These are phyloP conservation scores for Colletotrichum magnum DNA, from an alignment of 2,329 filamentous ascomycete genomes.

Conservation along the genomic window DNA sequence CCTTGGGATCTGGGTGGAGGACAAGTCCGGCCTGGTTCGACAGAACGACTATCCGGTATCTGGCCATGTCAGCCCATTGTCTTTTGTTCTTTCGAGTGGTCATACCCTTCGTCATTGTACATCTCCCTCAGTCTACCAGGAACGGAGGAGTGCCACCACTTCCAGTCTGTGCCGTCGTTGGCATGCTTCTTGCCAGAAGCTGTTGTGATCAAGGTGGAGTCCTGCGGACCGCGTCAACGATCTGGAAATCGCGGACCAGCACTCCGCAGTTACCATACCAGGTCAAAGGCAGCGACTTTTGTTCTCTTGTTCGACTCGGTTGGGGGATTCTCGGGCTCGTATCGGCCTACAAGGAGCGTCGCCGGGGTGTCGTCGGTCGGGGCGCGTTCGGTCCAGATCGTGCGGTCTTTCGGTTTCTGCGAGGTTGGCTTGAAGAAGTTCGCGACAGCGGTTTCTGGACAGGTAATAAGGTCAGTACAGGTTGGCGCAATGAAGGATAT, in stretches of 20 bases:
- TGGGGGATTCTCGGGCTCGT: constrained; percentile 62
- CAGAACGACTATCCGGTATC: constrained; percentile 83
- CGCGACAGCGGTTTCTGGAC: constrained; percentile 76
- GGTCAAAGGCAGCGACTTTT: constrained; percentile 81
- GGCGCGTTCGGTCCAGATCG: constrained; percentile 79
- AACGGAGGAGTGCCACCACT: constrained; percentile 88
- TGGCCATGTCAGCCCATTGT: constrained; percentile 49
- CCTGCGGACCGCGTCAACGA: constrained; percentile 61
- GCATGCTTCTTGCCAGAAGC: constrained; percentile 86
- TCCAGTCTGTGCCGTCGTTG: constrained; percentile 84
- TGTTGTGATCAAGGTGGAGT: constrained; percentile 88
- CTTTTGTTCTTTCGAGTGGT: background rate
- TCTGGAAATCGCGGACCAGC: background rate
- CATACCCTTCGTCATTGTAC: constrained; percentile 75
- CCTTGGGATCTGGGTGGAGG: constrained; percentile 80
- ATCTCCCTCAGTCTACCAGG: constrained; percentile 77
- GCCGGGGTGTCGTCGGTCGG: constrained; percentile 61
- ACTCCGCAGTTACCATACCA: constrained; percentile 57
- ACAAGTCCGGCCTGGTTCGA: constrained; percentile 92
- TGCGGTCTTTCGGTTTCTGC: constrained; percentile 84
- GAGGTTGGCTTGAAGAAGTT: constrained; percentile 92
- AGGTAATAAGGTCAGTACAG: background rate
- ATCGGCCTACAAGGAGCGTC: constrained; percentile 83
- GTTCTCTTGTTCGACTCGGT: constrained; percentile 53
- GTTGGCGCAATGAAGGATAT: background rate